Conservation (phyloP, 805 yeast species). For the Tanozyma kutaoensis region DNA sequence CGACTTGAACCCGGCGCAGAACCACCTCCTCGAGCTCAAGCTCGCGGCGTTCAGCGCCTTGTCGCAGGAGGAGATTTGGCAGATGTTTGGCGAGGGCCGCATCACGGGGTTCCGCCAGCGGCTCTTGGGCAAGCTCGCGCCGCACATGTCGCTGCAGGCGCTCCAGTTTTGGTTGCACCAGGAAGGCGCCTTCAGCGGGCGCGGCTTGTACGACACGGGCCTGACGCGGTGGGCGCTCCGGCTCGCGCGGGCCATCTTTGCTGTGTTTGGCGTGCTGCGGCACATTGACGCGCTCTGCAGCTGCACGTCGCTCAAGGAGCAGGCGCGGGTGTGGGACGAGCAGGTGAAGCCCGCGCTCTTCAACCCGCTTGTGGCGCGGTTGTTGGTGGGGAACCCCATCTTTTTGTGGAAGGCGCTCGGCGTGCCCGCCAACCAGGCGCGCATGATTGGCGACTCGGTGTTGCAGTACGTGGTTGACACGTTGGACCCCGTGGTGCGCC, state of each 20-base stretch:
- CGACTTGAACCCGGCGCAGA: constrained; percentile 74
- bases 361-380: constrained; percentile 53
- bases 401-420: constrained; percentile 83
- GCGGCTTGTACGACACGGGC: constrained; percentile 62
- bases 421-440: constrained; percentile 78
- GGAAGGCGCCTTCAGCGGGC: constrained; percentile 41
- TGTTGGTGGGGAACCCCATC: constrained; percentile 70
- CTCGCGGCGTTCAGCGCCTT: constrained; percentile 51
- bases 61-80: constrained; percentile 51
- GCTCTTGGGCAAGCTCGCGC: constrained; percentile 42
- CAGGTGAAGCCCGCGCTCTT: constrained; percentile 56
- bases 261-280: constrained; percentile 35
- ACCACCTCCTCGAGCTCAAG: constrained; percentile 68
- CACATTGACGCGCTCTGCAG: constrained; percentile 43
- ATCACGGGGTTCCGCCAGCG: constrained; percentile 23
- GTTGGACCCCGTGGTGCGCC: constrained; percentile 56
- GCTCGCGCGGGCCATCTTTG: constrained; percentile 48
- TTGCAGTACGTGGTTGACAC: constrained; percentile 65
- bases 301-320: constrained; percentile 48
- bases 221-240: constrained; percentile 80
- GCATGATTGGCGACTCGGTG: constrained; percentile 64
- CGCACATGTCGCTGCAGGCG: constrained; percentile 67
- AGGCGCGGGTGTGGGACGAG: constrained; percentile 47
- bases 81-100: constrained; percentile 64
- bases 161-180: constrained; percentile 68